Conservation (phyloP, 2,329 filamentous ascomycete species). For the Pyrenochaeta sp. region DNA sequence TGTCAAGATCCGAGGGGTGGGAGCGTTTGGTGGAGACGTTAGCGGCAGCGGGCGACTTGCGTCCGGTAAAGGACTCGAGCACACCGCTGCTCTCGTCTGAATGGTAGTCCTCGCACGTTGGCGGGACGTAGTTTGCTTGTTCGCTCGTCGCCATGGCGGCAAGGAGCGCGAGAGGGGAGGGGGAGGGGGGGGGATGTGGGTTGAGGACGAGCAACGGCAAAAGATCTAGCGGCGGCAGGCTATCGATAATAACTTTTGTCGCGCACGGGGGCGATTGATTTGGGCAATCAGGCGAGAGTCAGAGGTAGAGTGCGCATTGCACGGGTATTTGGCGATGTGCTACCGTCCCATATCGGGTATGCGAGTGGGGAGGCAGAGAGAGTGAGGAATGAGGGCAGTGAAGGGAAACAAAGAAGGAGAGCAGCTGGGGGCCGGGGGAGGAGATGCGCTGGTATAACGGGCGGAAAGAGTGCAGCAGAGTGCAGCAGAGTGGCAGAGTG, state of each 20-base stretch:
- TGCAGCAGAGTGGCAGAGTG: too few species aligned
- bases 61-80: conserved; percentile 45
- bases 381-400: background rate
- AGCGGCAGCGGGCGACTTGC: conserved; percentile 57
- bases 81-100: conserved; percentile 48
- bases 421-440: too few species aligned
- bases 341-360: conserved; percentile 21
- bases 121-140: conserved; percentile 27
- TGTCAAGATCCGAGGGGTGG: conserved; percentile 45
- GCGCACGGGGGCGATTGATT: conserved; percentile 24
- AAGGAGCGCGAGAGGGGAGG: conserved; percentile 11
- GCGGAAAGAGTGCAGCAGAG: conserved; percentile 15
- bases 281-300: conserved; percentile 26
- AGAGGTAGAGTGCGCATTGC: conserved; percentile 22
- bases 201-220: conserved; percentile 18
- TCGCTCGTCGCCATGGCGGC: conserved; percentile 30
- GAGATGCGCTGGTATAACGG: conserved; percentile 22
- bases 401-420: conserved; percentile 4
- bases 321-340: conserved; percentile 6
- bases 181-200: conserved; percentile 13
- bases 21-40: conserved; percentile 61
- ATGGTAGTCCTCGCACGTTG: conserved; percentile 51
- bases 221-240: conserved; percentile 28
- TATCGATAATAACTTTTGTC: conserved; percentile 23
- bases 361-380: conserved; percentile 3